Percentiles rank a stretch among this genome's conserved stretches.
These are phyloP conservation scores for Mycena vulgaris DNA, from an alignment of 768 basidiomycete species.

Conservation along the genomic window DNA sequence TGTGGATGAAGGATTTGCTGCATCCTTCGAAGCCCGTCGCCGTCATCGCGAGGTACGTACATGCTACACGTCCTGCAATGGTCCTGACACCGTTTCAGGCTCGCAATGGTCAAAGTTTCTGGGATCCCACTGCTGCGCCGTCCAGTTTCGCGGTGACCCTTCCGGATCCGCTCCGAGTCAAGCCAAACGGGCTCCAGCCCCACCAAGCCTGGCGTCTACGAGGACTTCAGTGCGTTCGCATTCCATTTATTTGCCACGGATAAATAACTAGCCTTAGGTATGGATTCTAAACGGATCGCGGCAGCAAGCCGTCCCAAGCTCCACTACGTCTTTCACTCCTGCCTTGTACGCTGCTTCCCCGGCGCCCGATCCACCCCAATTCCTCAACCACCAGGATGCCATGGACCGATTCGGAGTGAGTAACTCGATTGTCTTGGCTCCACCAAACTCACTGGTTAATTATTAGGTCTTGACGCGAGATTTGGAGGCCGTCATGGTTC, in stretches of 20 bases:
- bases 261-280: slow-evolving; percentile 50
- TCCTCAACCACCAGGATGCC: slow-evolving; percentile 82
- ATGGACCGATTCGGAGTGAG: slow-evolving; percentile 90
- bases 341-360: slow-evolving; percentile 75
- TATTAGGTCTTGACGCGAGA: slow-evolving; percentile 68
- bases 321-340: slow-evolving; percentile 75
- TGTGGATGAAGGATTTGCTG: slow-evolving; percentile 89
- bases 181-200: slow-evolving; percentile 83
- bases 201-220: slow-evolving; percentile 93
- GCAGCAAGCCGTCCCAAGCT: slow-evolving; percentile 76
- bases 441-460: neutral
- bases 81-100: slow-evolving; percentile 56
- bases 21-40: slow-evolving; percentile 87
- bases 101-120: slow-evolving; percentile 84
- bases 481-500: slow-evolving; percentile 84
- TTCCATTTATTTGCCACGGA: neutral
- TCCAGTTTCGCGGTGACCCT: slow-evolving; percentile 80
- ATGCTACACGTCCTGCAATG: slow-evolving; percentile 1
- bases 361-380: slow-evolving; percentile 65
- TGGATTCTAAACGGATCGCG: slow-evolving; percentile 69
- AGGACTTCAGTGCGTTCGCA: slow-evolving; percentile 84
- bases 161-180: slow-evolving; percentile 92
- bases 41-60: slow-evolving; percentile 86
- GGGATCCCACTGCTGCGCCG: slow-evolving; percentile 85
- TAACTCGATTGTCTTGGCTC: slow-evolving; percentile 29